phyloP scores from a whole-genome alignment of 225 moss, liverwort and hornwort genomes.

The Neckera pumila region DNA sequence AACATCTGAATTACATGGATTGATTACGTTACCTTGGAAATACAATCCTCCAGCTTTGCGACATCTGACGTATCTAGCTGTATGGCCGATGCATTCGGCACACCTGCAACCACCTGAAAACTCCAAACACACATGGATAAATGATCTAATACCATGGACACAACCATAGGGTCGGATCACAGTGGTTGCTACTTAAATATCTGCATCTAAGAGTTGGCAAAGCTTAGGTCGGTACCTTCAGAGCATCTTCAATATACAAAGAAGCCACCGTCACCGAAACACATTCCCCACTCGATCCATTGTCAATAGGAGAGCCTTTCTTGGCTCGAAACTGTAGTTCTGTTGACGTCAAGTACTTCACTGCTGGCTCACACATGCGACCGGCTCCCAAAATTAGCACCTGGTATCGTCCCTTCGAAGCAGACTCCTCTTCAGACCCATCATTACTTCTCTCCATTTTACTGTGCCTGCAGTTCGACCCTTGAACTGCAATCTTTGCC shows the following conservation, averaged over 20 bases:
- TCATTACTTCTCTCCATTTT: conserved; percentile 1
- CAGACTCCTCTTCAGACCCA: conserved; percentile 1
- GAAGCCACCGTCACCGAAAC: conserved; percentile 72
- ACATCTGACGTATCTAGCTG: conserved; percentile 59
- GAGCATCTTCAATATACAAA: conserved; percentile 68
- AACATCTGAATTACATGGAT: not conserved
- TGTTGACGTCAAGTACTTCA: conserved; percentile 56
- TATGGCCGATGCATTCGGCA: conserved; percentile 51
- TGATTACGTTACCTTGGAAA: conserved; percentile 57
- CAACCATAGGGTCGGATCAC: not conserved
- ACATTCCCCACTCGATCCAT: not conserved
- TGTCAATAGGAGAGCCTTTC: not conserved
- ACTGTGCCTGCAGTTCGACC: conserved; percentile 5
- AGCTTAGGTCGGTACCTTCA: conserved; percentile 32
- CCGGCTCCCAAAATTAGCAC: conserved; percentile 85
- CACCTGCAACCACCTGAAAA: conserved; percentile 60
- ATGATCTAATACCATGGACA: not conserved
- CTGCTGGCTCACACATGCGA: conserved; percentile 86
- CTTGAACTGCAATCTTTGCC: conserved; percentile 60
- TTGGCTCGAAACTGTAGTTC: conserved; percentile 20
- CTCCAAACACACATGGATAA: not conserved
- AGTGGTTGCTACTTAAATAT: not conserved
- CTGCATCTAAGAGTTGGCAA: not conserved
- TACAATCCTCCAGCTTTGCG: conserved; percentile 35
- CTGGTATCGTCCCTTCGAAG: conserved; percentile 9